Evolutionary conservation across 441 rosid genomes (phyloP).

Genomic region (Brassica hybrid): DNA sequence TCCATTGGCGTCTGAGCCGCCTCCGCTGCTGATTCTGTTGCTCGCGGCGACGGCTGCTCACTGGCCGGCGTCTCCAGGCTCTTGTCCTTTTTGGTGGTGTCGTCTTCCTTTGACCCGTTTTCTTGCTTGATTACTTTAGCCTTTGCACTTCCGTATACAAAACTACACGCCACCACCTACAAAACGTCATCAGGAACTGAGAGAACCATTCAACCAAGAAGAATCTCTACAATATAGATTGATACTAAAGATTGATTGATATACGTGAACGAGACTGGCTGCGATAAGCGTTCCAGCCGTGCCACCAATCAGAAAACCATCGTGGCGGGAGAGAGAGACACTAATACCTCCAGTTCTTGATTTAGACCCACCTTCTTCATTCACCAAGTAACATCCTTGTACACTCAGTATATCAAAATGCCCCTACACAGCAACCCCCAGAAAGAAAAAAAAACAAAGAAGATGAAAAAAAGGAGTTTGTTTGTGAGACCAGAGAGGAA

Average conservation of each 20-base stretch:
- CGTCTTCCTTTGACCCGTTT: constrained; percentile 56
- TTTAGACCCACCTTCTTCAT: constrained; percentile 79
- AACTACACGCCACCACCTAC: constrained; percentile 91
- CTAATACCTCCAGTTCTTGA: constrained; percentile 84
- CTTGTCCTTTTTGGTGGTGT: constrained; percentile 23
- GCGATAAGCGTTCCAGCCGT: constrained; percentile 75
- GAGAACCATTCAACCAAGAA: constrained; percentile 11
- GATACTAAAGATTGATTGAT: background rate
- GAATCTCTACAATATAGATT: background rate
- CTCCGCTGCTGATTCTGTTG: constrained; percentile 18
- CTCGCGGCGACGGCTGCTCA: constrained; percentile 38
- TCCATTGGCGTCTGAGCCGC: constrained; percentile 30
- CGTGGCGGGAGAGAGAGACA: constrained; percentile 78
- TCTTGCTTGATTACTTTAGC: constrained; percentile 42
- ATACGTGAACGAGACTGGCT: constrained; percentile 83
- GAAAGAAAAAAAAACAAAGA: constrained; percentile 2
- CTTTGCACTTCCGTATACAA: constrained; percentile 71
- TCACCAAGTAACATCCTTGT: constrained; percentile 87
- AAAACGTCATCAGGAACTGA: constrained; percentile 1
- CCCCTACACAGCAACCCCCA: constrained; percentile 57
- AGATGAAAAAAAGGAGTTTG: background rate
- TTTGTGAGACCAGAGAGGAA: constrained; percentile 2
- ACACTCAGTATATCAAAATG: constrained; percentile 80
- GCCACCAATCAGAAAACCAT: constrained; percentile 85
- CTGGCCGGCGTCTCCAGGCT: constrained; percentile 36